Percentiles rank a stretch among this genome's conserved stretches.
Evolutionary conservation across 2,329 filamentous ascomycete species (phyloP).

Genomic region (Apiospora sp.): DNA sequence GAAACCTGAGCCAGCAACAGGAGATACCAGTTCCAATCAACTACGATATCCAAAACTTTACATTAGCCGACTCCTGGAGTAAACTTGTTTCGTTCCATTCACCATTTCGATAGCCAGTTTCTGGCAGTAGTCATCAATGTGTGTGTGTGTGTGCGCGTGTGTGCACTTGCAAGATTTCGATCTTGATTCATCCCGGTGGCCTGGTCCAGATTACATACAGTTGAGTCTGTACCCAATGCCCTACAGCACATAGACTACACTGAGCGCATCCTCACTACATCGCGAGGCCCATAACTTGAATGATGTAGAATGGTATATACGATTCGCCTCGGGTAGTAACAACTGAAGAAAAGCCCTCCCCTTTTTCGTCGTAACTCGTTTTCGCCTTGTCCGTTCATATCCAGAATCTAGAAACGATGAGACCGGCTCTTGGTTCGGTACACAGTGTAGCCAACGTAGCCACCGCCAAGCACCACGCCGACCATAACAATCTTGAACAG

Average conservation of each 20-base stretch:
- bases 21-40: neutral
- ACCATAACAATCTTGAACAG: slow-evolving; percentile 86
- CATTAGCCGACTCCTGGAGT: neutral
- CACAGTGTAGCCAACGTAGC: slow-evolving; percentile 84
- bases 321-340: slow-evolving; percentile 10
- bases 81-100: neutral
- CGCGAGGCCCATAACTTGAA: slow-evolving; percentile 1
- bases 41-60: neutral
- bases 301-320: slow-evolving; percentile 18
- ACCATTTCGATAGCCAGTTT: neutral
- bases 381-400: slow-evolving; percentile 25
- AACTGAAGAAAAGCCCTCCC: slow-evolving; percentile 1
- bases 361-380: slow-evolving; percentile 15
- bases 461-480: slow-evolving; percentile 72
- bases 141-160: neutral
- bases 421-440: slow-evolving; percentile 73
- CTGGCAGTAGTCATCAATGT: neutral
- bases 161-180: slow-evolving; percentile 1
- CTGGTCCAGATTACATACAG: neutral
- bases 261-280: neutral
- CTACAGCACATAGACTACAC: slow-evolving; percentile 3
- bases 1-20: neutral
- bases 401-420: slow-evolving; percentile 62
- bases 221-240: neutral
- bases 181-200: slow-evolving; percentile 11